Conservation (phyloP, 352 stramenopile genomes). For the Pythium sukuiense region DNA sequence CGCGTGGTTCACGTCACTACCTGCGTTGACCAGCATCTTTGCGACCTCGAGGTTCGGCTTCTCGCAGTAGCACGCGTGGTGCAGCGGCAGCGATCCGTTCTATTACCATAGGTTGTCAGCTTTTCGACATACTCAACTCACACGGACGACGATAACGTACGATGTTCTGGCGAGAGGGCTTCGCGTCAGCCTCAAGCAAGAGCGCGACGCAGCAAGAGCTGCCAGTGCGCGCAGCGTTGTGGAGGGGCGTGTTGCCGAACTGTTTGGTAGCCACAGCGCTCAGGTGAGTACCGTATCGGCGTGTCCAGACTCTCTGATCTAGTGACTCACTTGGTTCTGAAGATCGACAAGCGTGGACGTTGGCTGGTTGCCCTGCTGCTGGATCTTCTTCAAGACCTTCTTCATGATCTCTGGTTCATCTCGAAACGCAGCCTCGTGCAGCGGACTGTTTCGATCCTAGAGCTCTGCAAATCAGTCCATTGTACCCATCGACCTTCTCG, state of each 20-base stretch:
- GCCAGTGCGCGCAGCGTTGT: constrained; percentile 67
- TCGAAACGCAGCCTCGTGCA: constrained; percentile 68
- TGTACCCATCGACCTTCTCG: too few relatives aligned
- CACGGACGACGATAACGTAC: constrained; percentile 30
- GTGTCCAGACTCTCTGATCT: background rate
- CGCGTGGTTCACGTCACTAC: constrained; percentile 57
- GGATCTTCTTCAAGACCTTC: constrained; percentile 50
- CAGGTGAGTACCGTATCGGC: background rate
- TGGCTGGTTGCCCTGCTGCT: constrained; percentile 42
- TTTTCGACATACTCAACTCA: background rate
- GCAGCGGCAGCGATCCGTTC: constrained; percentile 71
- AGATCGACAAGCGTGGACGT: constrained; percentile 45
- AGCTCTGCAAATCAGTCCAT: background rate
- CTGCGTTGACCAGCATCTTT: constrained; percentile 54
- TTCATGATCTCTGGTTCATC: constrained; percentile 52
- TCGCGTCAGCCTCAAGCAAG: constrained; percentile 52
- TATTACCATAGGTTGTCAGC: constrained; percentile 7
- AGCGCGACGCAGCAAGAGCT: constrained; percentile 45
- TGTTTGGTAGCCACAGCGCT: constrained; percentile 13
- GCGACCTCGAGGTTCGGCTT: constrained; percentile 50
- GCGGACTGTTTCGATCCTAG: constrained; percentile 75
- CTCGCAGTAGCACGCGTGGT: constrained; percentile 82
- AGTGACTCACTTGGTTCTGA: constrained; percentile 49
- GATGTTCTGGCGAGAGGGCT: constrained; percentile 48
- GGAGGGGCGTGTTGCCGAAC: constrained; percentile 80